phyloP scores from a whole-genome alignment of 306 rosid species.

The Cucurbita moschata region DNA sequence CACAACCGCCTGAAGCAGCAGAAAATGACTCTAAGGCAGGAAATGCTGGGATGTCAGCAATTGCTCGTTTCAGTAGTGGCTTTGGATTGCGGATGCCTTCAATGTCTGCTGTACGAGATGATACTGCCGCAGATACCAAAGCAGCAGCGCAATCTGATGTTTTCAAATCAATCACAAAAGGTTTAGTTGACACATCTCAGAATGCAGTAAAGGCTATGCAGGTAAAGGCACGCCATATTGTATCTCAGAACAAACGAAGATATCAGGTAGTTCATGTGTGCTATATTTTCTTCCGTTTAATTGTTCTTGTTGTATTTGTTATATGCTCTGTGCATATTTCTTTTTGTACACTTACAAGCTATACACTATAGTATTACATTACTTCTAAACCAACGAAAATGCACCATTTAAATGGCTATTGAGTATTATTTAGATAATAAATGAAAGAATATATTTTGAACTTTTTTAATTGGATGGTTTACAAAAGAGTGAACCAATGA shows the following conservation, averaged over 20 bases:
- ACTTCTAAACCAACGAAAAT: background rate
- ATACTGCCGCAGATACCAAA: constrained; percentile 17
- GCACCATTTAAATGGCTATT: background rate
- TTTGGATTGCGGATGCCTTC: constrained; percentile 37
- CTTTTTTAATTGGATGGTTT: background rate
- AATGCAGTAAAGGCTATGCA: constrained; percentile 78
- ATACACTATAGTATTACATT: background rate
- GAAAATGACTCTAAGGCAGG: constrained; percentile 23
- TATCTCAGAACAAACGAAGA: constrained; percentile 85
- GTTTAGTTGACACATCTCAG: constrained; percentile 57
- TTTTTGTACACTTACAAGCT: background rate
- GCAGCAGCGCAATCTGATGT: constrained; percentile 31
- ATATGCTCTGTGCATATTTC: background rate
- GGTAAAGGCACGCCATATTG: constrained; percentile 88
- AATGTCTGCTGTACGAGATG: constrained; percentile 10
- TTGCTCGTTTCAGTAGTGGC: constrained; percentile 43
- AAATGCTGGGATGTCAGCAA: constrained; percentile 30
- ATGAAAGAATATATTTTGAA: background rate
- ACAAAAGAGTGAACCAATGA: background rate
- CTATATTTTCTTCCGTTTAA: constrained; percentile 6
- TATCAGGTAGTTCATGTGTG: constrained; percentile 48
- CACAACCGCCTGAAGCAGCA: constrained; percentile 20
- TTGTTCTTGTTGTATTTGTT: background rate
- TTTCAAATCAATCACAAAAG: constrained; percentile 57
- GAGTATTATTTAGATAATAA: background rate